Percentiles rank a stretch among this genome's conserved stretches.
Evolutionary conservation across 2,329 filamentous ascomycete genomes (phyloP).

Genomic region (Apiospora aurea): DNA sequence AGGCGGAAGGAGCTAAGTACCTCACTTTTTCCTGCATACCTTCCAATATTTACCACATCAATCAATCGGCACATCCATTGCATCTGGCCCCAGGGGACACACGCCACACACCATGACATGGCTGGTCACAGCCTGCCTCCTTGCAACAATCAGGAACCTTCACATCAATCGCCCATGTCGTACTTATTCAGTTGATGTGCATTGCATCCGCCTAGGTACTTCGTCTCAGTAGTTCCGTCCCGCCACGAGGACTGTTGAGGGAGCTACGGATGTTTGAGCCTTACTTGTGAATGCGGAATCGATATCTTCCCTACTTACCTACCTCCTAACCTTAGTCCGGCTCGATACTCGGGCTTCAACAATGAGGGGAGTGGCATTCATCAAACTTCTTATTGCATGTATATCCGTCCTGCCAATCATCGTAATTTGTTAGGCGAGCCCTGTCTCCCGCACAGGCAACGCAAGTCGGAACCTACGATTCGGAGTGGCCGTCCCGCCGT

Average conservation of each 20-base stretch:
- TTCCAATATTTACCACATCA: background rate
- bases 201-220: background rate
- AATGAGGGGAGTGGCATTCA: background rate
- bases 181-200: background rate
- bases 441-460: background rate
- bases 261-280: background rate
- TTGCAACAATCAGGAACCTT: background rate
- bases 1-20: slow-evolving; percentile 16
- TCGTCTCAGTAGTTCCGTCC: background rate
- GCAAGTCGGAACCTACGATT: background rate
- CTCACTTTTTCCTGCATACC: background rate
- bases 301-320: no score
- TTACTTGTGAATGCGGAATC: background rate
- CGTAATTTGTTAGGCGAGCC: background rate
- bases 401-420: background rate
- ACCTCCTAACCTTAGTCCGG: no score
- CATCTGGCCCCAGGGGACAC: background rate
- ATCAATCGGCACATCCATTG: background rate
- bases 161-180: background rate
- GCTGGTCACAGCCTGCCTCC: no score
- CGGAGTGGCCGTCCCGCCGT: background rate
- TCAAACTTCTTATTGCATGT: background rate
- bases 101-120: background rate
- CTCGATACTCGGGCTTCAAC: background rate
- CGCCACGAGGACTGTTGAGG: background rate